Evolutionary conservation across 1,139 yeast genomes (phyloP).

Genomic region (Scheffersomyces parashehatae): DNA sequence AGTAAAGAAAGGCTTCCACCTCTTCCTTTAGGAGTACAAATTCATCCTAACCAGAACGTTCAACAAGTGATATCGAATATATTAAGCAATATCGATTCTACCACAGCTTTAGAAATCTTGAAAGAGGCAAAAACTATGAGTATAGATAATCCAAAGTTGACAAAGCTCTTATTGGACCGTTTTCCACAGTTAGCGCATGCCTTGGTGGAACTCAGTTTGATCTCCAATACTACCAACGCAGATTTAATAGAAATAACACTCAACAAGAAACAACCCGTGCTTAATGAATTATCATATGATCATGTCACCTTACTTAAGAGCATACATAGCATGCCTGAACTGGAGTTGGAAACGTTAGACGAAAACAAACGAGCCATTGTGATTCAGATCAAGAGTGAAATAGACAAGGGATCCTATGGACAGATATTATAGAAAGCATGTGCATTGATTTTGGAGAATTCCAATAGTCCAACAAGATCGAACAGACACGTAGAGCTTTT

Average conservation of each 20-base stretch:
- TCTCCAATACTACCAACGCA: conserved; percentile 59
- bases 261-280: conserved; percentile 32
- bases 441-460: no score
- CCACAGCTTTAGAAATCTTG: conserved; percentile 55
- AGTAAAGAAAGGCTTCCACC: conserved; percentile 33
- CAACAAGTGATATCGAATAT: conserved; percentile 64
- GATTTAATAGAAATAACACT: conserved; percentile 50
- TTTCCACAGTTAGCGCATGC: conserved; percentile 84
- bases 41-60: conserved; percentile 53
- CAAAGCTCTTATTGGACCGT: conserved; percentile 61
- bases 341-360: conserved; percentile 62
- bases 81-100: conserved; percentile 57
- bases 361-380: conserved; percentile 52
- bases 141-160: conserved; percentile 59
- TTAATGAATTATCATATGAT: conserved; percentile 48
- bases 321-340: conserved; percentile 61
- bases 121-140: conserved; percentile 68
- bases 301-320: conserved; percentile 54
- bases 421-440: conserved; percentile 6
- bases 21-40: conserved; percentile 51
- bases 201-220: conserved; percentile 70
- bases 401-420: conserved; percentile 50
- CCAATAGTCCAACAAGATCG: no score
- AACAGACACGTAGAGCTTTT: no score
- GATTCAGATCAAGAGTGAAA: conserved; percentile 39